Evolutionary conservation across 371 early-diverging fungal species (phyloP), one percentile per base, ranked within the genome.

Genomic region (Smittium culicis): DNA sequence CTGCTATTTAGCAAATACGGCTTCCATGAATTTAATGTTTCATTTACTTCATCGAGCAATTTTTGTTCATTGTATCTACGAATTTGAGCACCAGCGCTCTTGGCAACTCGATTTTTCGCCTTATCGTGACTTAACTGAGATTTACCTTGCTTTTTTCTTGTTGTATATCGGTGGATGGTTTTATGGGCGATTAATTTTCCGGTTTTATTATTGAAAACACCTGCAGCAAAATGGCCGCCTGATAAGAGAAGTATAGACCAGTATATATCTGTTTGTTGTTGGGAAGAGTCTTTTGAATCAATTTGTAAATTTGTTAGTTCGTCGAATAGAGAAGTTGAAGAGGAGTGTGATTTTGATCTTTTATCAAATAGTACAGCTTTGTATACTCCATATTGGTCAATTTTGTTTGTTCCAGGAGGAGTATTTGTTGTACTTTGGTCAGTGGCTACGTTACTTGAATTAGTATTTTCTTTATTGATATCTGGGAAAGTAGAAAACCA

Each of bases 121-220:
- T 79, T 80, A 74, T 94, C 95, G 65, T 90, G 84, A 25, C 83
- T 80, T 14, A 83, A 80, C 75, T 97, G 98, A 20, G 90, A 79
- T 0, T 94, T 96, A 70, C 98, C 98, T 74, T 97, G 96, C 71
- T 96, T 94, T 68, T 92, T 75, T 61, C 98, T 85, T 1, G 94
- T 93, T 2, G 96, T 95, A 75, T 97, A 97, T 33, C 95, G 81
- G 68, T 93, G 93, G 68, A 93, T 85, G 3, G 94, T 91, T 74
- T 93, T 95, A 76, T 94, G 91, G 0, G 80, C 82, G 0, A 91
- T 61, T 25, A 83, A 69, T 34, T 72, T 71, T 54, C 87, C 82
- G 5, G 80, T 72, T 20, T 77, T 76, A 66, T 84, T 82, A 70
- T 94, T 92, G 67, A 93, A 81, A 0, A 94, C 84, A 25, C 86